Conservation (phyloP, 2,329 filamentous ascomycete species). For the Verticillium isaacii region DNA sequence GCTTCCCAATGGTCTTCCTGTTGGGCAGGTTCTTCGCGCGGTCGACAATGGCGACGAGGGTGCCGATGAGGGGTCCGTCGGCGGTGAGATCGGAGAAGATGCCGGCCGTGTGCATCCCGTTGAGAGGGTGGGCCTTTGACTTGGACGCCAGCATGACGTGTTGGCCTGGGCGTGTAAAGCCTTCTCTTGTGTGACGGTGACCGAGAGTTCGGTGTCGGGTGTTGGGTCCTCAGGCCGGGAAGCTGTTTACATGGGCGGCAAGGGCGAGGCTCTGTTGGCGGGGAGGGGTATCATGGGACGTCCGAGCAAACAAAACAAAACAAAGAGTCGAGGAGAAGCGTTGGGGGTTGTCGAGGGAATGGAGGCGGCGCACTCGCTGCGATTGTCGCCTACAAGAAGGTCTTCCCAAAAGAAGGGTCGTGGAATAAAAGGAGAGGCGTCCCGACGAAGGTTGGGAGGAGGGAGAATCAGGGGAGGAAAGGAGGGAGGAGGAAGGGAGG, state of each 20-base stretch:
- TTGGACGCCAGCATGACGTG: slow-evolving; percentile 44
- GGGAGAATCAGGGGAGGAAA: background rate
- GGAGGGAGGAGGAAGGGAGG: background rate
- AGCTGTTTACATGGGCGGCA: background rate
- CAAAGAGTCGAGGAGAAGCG: background rate
- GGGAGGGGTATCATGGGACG: slow-evolving; percentile 2
- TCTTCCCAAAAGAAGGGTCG: background rate
- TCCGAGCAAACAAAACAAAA: slow-evolving; percentile 2
- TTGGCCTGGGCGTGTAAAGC: slow-evolving; percentile 3
- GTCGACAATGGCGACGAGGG: slow-evolving; percentile 86
- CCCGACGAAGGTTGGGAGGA: background rate
- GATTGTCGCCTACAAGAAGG: background rate
- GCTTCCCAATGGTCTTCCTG: slow-evolving; percentile 94
- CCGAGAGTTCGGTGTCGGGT: background rate
- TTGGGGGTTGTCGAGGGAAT: background rate
- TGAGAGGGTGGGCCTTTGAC: slow-evolving; percentile 50
- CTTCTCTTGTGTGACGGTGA: background rate
- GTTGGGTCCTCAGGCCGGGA: background rate
- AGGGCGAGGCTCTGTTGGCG: background rate
- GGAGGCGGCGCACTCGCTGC: background rate
- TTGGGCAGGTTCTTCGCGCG: slow-evolving; percentile 96
- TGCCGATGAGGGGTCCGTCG: slow-evolving; percentile 90
- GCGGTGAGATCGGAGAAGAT: slow-evolving; percentile 93
- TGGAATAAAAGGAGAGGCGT: background rate
- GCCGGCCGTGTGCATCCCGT: slow-evolving; percentile 75